These are phyloP conservation scores for Globisporangium cystogenes DNA, from an alignment of 352 stramenopile species.

Conservation along the genomic window DNA sequence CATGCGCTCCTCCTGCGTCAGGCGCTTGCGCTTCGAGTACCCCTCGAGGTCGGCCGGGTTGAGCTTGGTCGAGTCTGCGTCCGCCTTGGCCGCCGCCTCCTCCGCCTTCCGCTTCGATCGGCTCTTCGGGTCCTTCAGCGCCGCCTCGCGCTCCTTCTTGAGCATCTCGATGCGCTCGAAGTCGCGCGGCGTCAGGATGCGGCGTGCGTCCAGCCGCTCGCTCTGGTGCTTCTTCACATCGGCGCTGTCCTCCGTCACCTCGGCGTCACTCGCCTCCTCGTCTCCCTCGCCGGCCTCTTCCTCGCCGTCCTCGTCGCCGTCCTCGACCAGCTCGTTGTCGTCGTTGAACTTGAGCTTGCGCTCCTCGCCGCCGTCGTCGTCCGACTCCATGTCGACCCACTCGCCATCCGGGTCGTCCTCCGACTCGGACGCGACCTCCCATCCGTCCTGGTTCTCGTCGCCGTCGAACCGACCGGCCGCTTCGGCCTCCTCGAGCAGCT, in stretches of 20 bases:
- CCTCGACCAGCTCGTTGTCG: slow-evolving; percentile 14
- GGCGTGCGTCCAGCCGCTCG: slow-evolving; percentile 82
- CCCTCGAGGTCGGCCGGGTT: slow-evolving; percentile 76
- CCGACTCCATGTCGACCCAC: slow-evolving; percentile 69
- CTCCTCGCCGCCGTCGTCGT: slow-evolving; percentile 25
- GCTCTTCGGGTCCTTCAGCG: slow-evolving; percentile 76
- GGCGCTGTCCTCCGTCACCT: slow-evolving; percentile 33
- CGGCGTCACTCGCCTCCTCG: slow-evolving; percentile 34
- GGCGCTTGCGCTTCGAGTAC: slow-evolving; percentile 87
- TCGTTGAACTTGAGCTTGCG: slow-evolving; percentile 19
- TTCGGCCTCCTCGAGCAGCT: slow-evolving; percentile 89
- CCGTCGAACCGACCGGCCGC: slow-evolving; percentile 65
- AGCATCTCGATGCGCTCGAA: slow-evolving; percentile 89
- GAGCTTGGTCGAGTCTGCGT: slow-evolving; percentile 58
- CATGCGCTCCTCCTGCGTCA: slow-evolving; percentile 84
- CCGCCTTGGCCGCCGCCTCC: slow-evolving; percentile 42
- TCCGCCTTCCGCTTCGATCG: slow-evolving; percentile 81
- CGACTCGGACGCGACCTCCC: slow-evolving; percentile 69
- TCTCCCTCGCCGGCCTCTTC: slow-evolving; percentile 35
- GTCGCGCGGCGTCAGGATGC: slow-evolving; percentile 85
- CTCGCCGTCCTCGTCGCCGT: slow-evolving; percentile 32
- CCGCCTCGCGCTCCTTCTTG: slow-evolving; percentile 84
- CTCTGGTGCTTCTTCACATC: slow-evolving; percentile 39
- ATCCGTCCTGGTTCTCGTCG: slow-evolving; percentile 80
- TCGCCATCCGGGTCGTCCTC: slow-evolving; percentile 61